Percentiles rank a stretch among this genome's conserved stretches.
Evolutionary conservation across 345 rosid genomes (phyloP).

Genomic region (Eucalyptus regnans): DNA sequence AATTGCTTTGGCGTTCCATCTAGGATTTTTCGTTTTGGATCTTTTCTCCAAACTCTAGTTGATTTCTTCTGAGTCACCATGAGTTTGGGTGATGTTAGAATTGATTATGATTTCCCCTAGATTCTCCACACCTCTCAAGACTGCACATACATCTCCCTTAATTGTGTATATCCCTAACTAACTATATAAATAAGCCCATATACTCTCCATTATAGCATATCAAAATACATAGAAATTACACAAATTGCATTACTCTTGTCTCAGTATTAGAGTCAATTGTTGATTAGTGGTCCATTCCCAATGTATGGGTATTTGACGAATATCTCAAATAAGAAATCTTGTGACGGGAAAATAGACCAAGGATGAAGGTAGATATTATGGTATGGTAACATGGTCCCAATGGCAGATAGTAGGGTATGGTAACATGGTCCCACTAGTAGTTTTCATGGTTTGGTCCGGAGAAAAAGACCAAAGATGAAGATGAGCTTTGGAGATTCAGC

Average conservation of each 20-base stretch:
- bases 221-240: background rate
- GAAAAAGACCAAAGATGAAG: background rate
- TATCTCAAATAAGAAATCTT: background rate
- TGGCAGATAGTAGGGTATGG: too few species aligned
- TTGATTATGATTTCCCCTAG: background rate
- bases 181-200: background rate
- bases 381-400: too few species aligned
- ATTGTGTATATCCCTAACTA: background rate
- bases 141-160: background rate
- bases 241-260: background rate
- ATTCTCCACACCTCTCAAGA: background rate
- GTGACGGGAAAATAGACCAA: background rate
- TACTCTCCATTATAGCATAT: background rate
- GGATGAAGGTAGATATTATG: too few species aligned
- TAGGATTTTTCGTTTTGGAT: background rate
- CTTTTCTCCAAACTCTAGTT: background rate
- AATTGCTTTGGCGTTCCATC: background rate
- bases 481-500: background rate
- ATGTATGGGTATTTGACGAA: too few species aligned
- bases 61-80: background rate
- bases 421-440: background rate
- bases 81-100: background rate
- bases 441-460: too few species aligned
- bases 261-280: background rate
- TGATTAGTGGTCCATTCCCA: background rate